Conservation (phyloP, 2,329 filamentous ascomycete species). For the Botryotinia globosa region DNA sequence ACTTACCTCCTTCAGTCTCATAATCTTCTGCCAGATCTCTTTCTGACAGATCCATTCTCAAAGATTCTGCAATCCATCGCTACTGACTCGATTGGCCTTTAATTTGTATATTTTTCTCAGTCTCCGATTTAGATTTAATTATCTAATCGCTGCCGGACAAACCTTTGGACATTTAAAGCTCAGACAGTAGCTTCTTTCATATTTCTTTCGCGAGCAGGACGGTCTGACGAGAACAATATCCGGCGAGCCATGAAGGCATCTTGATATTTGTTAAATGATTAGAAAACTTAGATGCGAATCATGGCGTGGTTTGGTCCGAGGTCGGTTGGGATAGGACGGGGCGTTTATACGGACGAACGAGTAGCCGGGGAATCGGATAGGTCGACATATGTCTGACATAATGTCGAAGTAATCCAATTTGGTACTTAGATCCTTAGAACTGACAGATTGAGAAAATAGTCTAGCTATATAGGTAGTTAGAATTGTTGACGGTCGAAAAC, state of each 20-base stretch:
- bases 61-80: not conserved
- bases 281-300: slow-evolving; percentile 14
- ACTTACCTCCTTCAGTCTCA: not conserved
- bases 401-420: not conserved
- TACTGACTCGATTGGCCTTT: slow-evolving; percentile 1
- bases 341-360: not conserved
- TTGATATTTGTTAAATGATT: slow-evolving; percentile 5
- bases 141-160: not conserved
- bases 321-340: not conserved
- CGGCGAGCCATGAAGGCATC: slow-evolving; percentile 4
- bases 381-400: not conserved
- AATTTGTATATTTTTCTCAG: slow-evolving; percentile 18
- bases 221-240: not conserved
- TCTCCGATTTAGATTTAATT: not conserved
- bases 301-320: not conserved
- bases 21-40: not conserved
- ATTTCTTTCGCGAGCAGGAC: slow-evolving; percentile 4
- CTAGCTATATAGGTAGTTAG: not conserved
- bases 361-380: not conserved
- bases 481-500: not conserved
- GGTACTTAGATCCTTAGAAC: not conserved
- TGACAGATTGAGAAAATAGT: not conserved
- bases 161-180: slow-evolving; percentile 9
- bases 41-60: not conserved
- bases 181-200: not conserved